Evolutionary conservation across 192 early-diverging fungal species (phyloP), one percentile per base, ranked within the genome.

Genomic region (Mortierella antarctica): DNA sequence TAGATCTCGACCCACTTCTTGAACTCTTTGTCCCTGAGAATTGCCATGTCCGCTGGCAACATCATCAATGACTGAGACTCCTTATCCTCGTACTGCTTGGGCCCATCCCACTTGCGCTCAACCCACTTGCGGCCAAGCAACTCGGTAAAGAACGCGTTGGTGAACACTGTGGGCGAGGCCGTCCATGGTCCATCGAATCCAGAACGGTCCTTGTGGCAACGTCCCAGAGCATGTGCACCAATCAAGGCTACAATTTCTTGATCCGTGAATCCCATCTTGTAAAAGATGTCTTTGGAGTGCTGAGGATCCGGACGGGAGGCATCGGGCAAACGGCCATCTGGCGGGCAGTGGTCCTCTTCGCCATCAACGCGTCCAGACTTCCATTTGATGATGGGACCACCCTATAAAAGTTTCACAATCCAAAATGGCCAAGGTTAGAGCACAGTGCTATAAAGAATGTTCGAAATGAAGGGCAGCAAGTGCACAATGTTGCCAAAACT

Each of bases 181-280:
- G 92, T 95, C 97, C 97, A 99, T 11, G 96, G 94, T 6, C 94
- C 95, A 23, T 94, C 91, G 65, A 87, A 96, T 11, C 95, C 95
- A 67, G 86, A 89, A 56, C 93, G 90, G 57, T 85, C 86, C 54
- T 85, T 66, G 73, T 95, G 94, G 85, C 94, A 95, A 66, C 94
- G 89, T 17, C 93, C 93, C 18, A 94, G 73, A 11, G 90, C 89
- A 81, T 95, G 93, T 10, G 92, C 94, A n/a, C 94, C 95, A 5
- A 88, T 62, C 57, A 96, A 83, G 4, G 94, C 94, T 21, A 92
- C 92, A 79, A 97, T 97, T 71, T 96, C 96, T 72, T 82, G 84
- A 57, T 85, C 84, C 64, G 78, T 74, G 66, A 85, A 85, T 17
- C 84, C 92, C 93, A 95, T 95, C 54, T 93, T 88, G 85, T 93